Percentiles rank a stretch among this genome's conserved stretches.
Evolutionary conservation across 2,329 filamentous ascomycete genomes (phyloP).

Genomic region (Tolypocladium nubicola): DNA sequence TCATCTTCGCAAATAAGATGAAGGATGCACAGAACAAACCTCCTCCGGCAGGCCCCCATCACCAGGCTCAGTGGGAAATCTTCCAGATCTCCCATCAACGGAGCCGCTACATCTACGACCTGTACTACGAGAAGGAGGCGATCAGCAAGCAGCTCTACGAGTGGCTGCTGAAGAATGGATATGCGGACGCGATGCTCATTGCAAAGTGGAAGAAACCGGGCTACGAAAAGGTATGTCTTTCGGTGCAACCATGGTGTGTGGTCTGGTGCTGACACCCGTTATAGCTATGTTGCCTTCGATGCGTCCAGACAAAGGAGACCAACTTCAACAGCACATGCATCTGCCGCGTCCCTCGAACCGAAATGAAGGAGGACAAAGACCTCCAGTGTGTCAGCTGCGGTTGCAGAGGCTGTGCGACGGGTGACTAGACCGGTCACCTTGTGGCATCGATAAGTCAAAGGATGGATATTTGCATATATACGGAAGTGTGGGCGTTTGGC

Average conservation of each 20-base stretch:
- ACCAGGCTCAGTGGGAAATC: slow-evolving; percentile 92
- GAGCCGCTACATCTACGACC: slow-evolving; percentile 86
- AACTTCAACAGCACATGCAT: slow-evolving; percentile 98
- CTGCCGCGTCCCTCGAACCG: slow-evolving; percentile 81
- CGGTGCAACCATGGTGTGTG: neutral
- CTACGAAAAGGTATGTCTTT: slow-evolving; percentile 73
- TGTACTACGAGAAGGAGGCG: slow-evolving; percentile 96
- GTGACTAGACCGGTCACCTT: slow-evolving; percentile 44
- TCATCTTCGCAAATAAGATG: slow-evolving; percentile 85
- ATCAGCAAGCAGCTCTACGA: slow-evolving; percentile 90
- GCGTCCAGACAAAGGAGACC: slow-evolving; percentile 98
- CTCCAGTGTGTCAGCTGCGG: slow-evolving; percentile 94
- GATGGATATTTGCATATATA: neutral
- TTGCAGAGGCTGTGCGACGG: slow-evolving; percentile 81
- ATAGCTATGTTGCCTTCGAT: slow-evolving; percentile 84
- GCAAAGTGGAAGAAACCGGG: slow-evolving; percentile 99
- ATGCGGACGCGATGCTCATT: slow-evolving; percentile 90
- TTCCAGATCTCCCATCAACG: slow-evolving; percentile 96
- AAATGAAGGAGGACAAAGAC: slow-evolving; percentile 81
- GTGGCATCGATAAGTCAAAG: neutral
- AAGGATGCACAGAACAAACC: slow-evolving; percentile 90
- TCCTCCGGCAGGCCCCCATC: slow-evolving; percentile 66
- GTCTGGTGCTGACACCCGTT: slow-evolving; percentile 12
- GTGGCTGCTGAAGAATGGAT: slow-evolving; percentile 91
- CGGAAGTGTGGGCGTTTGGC: neutral